These are phyloP conservation scores for Cystobasidium ongulense DNA, from an alignment of 768 basidiomycete species.

Conservation along the genomic window DNA sequence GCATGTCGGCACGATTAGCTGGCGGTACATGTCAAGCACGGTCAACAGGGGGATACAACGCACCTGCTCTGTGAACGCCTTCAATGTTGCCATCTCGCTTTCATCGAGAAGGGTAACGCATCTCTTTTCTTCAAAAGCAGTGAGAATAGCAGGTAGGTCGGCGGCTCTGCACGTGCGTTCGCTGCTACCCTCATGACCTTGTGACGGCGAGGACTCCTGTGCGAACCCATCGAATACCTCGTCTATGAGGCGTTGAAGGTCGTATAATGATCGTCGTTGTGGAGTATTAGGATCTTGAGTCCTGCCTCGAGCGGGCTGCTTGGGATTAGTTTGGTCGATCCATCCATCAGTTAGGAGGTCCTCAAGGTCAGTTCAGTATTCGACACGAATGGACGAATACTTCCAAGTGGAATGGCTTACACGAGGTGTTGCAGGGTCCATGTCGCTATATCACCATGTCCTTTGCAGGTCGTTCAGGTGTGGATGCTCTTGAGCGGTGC, in stretches of 20 bases:
- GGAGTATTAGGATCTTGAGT: conserved; percentile 2
- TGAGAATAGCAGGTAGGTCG: not conserved
- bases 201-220: not conserved
- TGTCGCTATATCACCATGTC: not conserved
- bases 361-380: too few species aligned
- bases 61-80: conserved; percentile 21
- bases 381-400: not conserved
- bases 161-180: conserved; percentile 1
- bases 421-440: not conserved
- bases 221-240: conserved; percentile 16
- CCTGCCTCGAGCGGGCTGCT: not conserved
- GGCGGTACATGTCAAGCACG: not conserved
- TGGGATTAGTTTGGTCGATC: too few species aligned
- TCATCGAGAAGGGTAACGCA: conserved; percentile 3
- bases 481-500: not conserved
- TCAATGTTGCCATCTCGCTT: not conserved
- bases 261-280: conserved; percentile 12
- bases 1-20: not conserved
- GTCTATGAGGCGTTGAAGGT: conserved; percentile 17
- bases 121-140: conserved; percentile 8
- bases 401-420: not conserved
- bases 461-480: not conserved
- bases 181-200: not conserved
- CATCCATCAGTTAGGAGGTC: not conserved
- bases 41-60: not conserved